Evolutionary conservation across 2,329 filamentous ascomycete genomes (phyloP).

Genomic region (Trichothecium sympodiale): DNA sequence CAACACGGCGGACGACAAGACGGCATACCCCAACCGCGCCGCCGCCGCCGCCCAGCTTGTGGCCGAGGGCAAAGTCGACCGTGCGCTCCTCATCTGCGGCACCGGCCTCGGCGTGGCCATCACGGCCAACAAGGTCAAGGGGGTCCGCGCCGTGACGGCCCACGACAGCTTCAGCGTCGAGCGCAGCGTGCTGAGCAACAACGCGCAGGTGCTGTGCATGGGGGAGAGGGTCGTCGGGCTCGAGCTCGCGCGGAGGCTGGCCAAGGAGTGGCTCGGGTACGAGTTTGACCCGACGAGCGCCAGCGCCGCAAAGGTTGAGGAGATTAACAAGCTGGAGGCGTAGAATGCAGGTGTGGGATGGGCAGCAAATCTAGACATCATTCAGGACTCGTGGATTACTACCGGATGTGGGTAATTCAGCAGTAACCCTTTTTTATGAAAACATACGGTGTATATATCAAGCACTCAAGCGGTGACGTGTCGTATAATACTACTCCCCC

Average conservation of each 20-base stretch:
- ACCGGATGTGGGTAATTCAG: too few relatives aligned
- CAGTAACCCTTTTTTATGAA: too few relatives aligned
- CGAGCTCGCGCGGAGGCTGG: slow-evolving; percentile 67
- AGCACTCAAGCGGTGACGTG: too few relatives aligned
- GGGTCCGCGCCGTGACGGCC: slow-evolving; percentile 77
- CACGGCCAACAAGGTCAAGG: slow-evolving; percentile 77
- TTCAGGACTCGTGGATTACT: too few relatives aligned
- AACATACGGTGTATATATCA: too few relatives aligned
- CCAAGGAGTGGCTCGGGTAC: slow-evolving; percentile 76
- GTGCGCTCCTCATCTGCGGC: slow-evolving; percentile 73
- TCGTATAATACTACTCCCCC: too few relatives aligned
- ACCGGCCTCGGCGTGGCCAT: slow-evolving; percentile 83
- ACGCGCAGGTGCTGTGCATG: slow-evolving; percentile 80
- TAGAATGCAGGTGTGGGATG: too few relatives aligned
- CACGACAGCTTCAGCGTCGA: slow-evolving; percentile 82
- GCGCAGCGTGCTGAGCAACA: slow-evolving; percentile 69
- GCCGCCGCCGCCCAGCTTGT: slow-evolving; percentile 59
- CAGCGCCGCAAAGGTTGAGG: slow-evolving; percentile 33
- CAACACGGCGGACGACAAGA: slow-evolving; percentile 55
- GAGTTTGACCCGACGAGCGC: slow-evolving; percentile 54
- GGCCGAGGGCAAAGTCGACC: slow-evolving; percentile 54
- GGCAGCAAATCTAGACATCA: too few relatives aligned
- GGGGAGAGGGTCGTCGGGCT: slow-evolving; percentile 74
- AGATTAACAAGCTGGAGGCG: slow-evolving; percentile 27
- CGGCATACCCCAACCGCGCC: slow-evolving; percentile 70